Percentiles rank a stretch among this genome's conserved stretches.
Conservation (phyloP, 2,329 filamentous ascomycete species). For the Talaromyces rugulosus region DNA sequence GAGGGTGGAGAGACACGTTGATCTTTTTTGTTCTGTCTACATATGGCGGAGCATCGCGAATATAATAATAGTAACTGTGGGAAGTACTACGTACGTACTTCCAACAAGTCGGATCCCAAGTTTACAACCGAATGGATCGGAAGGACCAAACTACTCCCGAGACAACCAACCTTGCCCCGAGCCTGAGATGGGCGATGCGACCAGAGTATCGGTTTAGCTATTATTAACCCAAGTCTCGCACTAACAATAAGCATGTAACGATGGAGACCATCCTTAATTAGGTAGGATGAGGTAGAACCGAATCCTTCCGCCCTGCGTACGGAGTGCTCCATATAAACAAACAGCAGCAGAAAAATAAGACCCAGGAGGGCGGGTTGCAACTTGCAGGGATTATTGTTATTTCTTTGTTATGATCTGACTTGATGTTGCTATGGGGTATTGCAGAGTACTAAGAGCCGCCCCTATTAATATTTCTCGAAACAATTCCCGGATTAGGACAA, state of each 20-base stretch:
- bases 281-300: background rate
- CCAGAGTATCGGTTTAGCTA: too few species aligned
- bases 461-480: background rate
- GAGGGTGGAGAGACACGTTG: too few species aligned
- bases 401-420: background rate
- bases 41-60: too few species aligned
- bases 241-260: background rate
- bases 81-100: too few species aligned
- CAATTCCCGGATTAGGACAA: background rate
- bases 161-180: too few species aligned
- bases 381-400: background rate
- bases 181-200: too few species aligned
- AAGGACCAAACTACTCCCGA: too few species aligned
- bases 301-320: background rate
- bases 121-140: too few species aligned
- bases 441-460: background rate
- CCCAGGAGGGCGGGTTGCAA: background rate
- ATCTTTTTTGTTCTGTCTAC: background rate
- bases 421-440: background rate
- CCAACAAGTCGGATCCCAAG: too few species aligned
- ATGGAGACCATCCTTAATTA: background rate
- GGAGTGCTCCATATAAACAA: background rate
- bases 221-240: too few species aligned
- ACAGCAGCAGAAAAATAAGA: background rate
- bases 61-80: too few species aligned